These are phyloP conservation scores for Talaromyces liani DNA, from an alignment of 495 filamentous ascomycete species.

Conservation along the genomic window DNA sequence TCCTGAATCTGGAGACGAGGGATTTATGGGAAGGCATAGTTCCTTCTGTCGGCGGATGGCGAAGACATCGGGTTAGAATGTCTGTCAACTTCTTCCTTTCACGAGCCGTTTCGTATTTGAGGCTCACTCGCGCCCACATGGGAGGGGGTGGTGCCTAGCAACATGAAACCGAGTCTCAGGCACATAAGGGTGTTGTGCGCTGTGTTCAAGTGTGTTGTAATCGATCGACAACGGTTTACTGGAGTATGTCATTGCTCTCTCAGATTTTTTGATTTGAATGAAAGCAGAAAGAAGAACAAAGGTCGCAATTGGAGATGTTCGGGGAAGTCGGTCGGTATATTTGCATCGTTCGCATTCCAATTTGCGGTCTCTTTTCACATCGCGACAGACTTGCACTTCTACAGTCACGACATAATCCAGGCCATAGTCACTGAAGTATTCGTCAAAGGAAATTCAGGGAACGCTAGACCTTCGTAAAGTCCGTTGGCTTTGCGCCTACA, in stretches of 20 bases:
- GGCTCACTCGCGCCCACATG: not conserved
- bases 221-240: not conserved
- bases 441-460: no score
- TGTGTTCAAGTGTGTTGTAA: slow-evolving; percentile 1
- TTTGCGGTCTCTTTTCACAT: no score
- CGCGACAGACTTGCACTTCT: no score
- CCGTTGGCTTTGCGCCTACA: no score
- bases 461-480: no score
- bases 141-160: not conserved
- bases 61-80: slow-evolving; percentile 18
- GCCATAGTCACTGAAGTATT: no score
- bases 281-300: no score
- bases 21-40: slow-evolving; percentile 8
- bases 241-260: not conserved
- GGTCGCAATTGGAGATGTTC: no score
- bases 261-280: no score
- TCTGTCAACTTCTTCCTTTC: slow-evolving; percentile 12
- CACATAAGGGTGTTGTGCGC: not conserved
- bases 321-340: no score
- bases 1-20: slow-evolving; percentile 13
- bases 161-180: not conserved
- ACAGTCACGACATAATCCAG: no score
- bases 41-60: slow-evolving; percentile 15
- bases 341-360: no score
- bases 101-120: not conserved